Evolutionary conservation across 352 stramenopile genomes (phyloP).

Genomic region (Phytophthora sansomeana): DNA sequence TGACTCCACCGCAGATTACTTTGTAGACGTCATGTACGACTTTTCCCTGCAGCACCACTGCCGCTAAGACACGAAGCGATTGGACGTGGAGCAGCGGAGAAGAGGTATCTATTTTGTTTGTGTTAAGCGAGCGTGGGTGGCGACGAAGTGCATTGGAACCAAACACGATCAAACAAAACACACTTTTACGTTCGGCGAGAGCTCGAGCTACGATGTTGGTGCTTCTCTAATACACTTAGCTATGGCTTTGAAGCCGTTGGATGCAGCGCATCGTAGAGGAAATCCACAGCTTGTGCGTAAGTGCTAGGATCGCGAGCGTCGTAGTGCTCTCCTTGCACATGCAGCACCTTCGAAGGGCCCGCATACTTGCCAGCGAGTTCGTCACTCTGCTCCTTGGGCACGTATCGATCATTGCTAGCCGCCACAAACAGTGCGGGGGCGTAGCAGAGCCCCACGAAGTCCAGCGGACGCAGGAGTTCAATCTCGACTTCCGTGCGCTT

Average conservation of each 20-base stretch:
- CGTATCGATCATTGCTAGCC: conserved; percentile 73
- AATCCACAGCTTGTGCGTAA: conserved; percentile 71
- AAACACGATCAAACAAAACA: conserved; percentile 7
- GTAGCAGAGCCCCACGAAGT: conserved; percentile 74
- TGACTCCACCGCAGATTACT: conserved; percentile 57
- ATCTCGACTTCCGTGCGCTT: conserved; percentile 82
- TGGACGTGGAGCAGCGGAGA: background rate
- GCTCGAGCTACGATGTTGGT: conserved; percentile 9
- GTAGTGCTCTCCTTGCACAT: conserved; percentile 78
- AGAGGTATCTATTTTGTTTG: conserved; percentile 34
- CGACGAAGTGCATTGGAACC: conserved; percentile 1
- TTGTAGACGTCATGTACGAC: conserved; percentile 78
- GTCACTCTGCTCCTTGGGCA: conserved; percentile 70
- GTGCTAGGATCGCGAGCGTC: conserved; percentile 46
- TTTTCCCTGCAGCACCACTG: conserved; percentile 41
- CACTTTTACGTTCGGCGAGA: conserved; percentile 7
- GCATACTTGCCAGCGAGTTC: conserved; percentile 69
- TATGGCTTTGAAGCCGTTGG: conserved; percentile 42
- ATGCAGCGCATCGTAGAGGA: conserved; percentile 57
- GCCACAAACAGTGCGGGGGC: conserved; percentile 79
- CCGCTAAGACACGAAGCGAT: conserved; percentile 7
- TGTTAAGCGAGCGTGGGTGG: background rate
- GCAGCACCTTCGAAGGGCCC: conserved; percentile 56
- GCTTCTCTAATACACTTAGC: conserved; percentile 19
- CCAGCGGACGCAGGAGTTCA: conserved; percentile 68